Evolutionary conservation across 768 basidiomycete genomes (phyloP), one percentile per base, ranked within the genome.

Genomic region (Mycena vulgaris): DNA sequence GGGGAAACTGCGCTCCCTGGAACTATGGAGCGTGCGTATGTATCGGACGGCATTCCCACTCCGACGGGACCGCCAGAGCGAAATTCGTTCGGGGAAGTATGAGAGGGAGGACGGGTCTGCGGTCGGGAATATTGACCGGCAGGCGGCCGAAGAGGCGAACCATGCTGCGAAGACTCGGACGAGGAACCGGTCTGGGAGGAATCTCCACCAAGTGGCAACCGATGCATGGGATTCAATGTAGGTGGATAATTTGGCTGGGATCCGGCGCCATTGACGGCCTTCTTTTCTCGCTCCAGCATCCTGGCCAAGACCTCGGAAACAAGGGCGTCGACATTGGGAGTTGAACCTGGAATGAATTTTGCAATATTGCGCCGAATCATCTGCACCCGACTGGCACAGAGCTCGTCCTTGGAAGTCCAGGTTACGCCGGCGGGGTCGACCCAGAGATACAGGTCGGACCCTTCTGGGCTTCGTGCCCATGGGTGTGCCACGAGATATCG

Each of bases 381-480:
- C 37, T 63, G 27, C 9, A 35, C 45, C 7, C 69, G 63, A 21
- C 70, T 71, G 31, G 59, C 61, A 30, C 70, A 66, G 13, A 71
- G 27, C 0, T 25, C 48, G 28, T 63, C 61, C 61, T 61, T 63
- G 31, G 70, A 57, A 1, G 66, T 63, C 70, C 70, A 71, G 1
- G 48, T 63, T 1, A 71, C 42, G 6, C 70, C 65, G 19, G 53
- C 66, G 2, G 70, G 70, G 23, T 71, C 70, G 7, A 58, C 66
- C 70, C 70, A 71, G 27, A 71, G 31, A 37, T 49, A 71, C 28
- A 71, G 33, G 40, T 71, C 66, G 21, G 60, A 71, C 11, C 39
- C 21, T 45, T 71, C 70, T 17, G 70, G 17, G 35, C 35, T 35
- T 27, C 60, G 53, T 21, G 57, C 65, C 70, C 70, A 71, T 9